Conservation (phyloP, 2,329 filamentous ascomycete genomes). For the Sclerotinia minor region DNA sequence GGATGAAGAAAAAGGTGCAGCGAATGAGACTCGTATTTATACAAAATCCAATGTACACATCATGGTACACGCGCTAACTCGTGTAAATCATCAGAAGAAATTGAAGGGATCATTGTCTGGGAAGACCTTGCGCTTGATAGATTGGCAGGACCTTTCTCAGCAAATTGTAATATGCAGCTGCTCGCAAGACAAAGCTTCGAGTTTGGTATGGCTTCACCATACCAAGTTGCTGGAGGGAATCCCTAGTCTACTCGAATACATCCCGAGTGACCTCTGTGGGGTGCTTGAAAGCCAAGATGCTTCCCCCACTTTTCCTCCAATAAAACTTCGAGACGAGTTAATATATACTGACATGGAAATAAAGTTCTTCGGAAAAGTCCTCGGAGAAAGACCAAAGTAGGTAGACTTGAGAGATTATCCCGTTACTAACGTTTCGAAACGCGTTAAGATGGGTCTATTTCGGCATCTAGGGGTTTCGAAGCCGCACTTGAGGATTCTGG, state of each 20-base stretch:
- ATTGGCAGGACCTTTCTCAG: conserved; percentile 1
- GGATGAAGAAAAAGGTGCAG: background rate
- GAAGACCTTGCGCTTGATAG: background rate
- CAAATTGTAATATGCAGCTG: background rate
- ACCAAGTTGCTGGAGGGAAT: background rate
- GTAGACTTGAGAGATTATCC: background rate
- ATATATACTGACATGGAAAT: background rate
- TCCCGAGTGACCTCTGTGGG: background rate
- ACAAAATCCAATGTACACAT: background rate
- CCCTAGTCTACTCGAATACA: background rate
- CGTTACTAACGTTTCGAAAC: background rate
- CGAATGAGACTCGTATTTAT: conserved; percentile 11
- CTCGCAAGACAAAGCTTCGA: background rate
- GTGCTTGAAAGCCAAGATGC: conserved; percentile 4
- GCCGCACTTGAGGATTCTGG: conserved; percentile 9
- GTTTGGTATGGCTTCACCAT: background rate
- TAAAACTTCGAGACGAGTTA: background rate
- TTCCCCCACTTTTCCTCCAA: conserved; percentile 15
- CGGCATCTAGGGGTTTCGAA: background rate
- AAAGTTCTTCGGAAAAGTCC: background rate
- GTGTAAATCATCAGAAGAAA: conserved; percentile 6
- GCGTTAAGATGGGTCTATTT: background rate
- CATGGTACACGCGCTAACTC: conserved; percentile 1
- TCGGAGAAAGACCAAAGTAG: background rate
- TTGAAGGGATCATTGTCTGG: background rate